Evolutionary conservation across 225 moss, liverwort and hornwort species (phyloP).

Genomic region (Polytrichum formosum): DNA sequence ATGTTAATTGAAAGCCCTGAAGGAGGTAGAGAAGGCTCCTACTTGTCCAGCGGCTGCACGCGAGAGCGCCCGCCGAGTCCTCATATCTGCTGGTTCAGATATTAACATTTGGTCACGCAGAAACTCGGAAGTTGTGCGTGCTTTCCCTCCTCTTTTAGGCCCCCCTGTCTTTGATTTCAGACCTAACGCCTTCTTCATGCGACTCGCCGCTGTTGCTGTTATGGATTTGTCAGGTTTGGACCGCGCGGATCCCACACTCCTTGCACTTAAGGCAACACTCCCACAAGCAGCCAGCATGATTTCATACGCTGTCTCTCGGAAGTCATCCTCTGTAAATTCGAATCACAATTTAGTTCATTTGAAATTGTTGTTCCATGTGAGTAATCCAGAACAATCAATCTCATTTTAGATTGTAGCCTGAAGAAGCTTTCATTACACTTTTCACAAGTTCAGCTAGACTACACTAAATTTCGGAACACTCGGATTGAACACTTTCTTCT

Average conservation of each 20-base stretch:
- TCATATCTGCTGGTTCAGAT: conserved; percentile 44
- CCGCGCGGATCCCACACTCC: conserved; percentile 55
- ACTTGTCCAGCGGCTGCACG: conserved; percentile 62
- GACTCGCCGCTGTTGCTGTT: conserved; percentile 49
- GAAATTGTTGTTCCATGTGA: too few relatives aligned
- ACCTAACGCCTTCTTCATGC: conserved; percentile 57
- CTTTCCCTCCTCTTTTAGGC: conserved; percentile 30
- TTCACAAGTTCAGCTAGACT: too few relatives aligned
- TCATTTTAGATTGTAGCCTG: too few relatives aligned
- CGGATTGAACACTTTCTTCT: too few relatives aligned
- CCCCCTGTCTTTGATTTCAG: conserved; percentile 27
- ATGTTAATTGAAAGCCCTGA: too few relatives aligned
- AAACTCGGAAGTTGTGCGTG: conserved; percentile 47
- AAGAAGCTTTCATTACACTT: too few relatives aligned
- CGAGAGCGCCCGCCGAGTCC: conserved; percentile 53
- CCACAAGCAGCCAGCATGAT: conserved; percentile 73
- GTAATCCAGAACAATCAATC: too few relatives aligned
- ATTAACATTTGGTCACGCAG: conserved; percentile 60
- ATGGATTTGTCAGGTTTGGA: conserved; percentile 45
- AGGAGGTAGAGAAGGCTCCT: background rate
- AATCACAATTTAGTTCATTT: background rate
- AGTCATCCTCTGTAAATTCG: conserved; percentile 60
- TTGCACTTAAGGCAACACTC: conserved; percentile 68
- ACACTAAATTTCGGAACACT: too few relatives aligned
- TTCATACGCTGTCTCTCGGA: conserved; percentile 76